Evolutionary conservation across 441 rosid genomes (phyloP).

Genomic region (Macaranga tanarius): DNA sequence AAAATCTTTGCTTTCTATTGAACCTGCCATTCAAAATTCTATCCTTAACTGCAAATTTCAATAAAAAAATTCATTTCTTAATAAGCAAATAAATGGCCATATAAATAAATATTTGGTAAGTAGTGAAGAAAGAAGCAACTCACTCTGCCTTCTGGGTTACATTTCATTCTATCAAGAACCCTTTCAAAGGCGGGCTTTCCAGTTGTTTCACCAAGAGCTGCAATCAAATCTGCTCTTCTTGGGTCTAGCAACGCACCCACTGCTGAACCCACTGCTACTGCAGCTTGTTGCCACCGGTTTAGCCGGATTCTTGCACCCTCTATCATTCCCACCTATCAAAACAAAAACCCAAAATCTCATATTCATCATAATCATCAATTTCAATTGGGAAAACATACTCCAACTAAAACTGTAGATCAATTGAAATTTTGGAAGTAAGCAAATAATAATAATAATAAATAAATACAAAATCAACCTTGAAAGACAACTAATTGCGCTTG

Average conservation of each 20-base stretch:
- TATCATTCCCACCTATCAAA: slow-evolving; percentile 30
- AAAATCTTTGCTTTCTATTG: too few relatives aligned
- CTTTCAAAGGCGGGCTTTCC: slow-evolving; percentile 85
- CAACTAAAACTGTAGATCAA: too few relatives aligned
- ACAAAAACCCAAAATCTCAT: neutral
- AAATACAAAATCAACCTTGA: too few relatives aligned
- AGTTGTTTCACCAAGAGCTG: slow-evolving; percentile 87
- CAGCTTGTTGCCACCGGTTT: slow-evolving; percentile 89
- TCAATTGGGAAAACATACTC: too few relatives aligned
- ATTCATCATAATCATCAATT: neutral
- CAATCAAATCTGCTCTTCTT: slow-evolving; percentile 84
- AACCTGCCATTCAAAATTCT: too few relatives aligned
- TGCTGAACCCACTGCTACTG: slow-evolving; percentile 86
- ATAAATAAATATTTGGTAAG: neutral
- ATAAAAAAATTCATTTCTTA: too few relatives aligned
- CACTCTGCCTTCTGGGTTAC: slow-evolving; percentile 72
- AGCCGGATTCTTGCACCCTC: slow-evolving; percentile 55
- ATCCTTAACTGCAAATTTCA: too few relatives aligned
- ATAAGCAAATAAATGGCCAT: too few relatives aligned
- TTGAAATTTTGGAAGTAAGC: too few relatives aligned
- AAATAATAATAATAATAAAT: too few relatives aligned
- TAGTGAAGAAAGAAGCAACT: slow-evolving; percentile 23
- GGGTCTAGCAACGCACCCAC: slow-evolving; percentile 53
- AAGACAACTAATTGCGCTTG: too few relatives aligned
- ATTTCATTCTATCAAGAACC: slow-evolving; percentile 82